Base-by-base conservation (phyloP, 192 early-diverging fungal species). In the Glomus cerebriforme region DNA sequence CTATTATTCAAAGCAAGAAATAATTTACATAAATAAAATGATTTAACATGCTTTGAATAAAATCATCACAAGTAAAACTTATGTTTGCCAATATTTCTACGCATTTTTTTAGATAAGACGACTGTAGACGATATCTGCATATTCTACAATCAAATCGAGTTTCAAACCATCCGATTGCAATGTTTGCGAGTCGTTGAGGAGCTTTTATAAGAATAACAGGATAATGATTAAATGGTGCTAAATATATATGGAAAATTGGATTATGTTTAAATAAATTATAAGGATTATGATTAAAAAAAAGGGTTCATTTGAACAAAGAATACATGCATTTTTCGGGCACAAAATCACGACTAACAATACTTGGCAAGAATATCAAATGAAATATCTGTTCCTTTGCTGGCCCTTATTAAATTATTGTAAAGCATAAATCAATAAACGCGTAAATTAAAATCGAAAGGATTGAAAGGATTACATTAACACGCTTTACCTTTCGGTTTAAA, bases 181-280 rank as follows among this genome's bases (percentile, higher is more conserved):
- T 71, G 9, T 32, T 29, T 26, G 69, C 24, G 7, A 71, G 24
- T 47, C 45, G n/a, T 27, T 37, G 69, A 26, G 69, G 69, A 26
- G 69, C 69, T 27, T 71, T 71, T 35, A 71, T 47, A 45, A 71
- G 17, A 71, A 71, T n/a, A 24, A 71, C 24, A 45, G 69, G 69
- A 47, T 45, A 71, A 47, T 47, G 69, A 37, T 17, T 71, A 35
- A 71, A 71, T 17, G 43, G 24, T 3, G 35, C 69, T 71, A 37
- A 8, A 43, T n/a, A 43, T 34, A 35, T n/a, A 32, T n/a, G n/a
- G n/a, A n/a, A 9, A 24, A 26, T 62, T 19, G 24, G 24, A 26
- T 62, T n/a, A 62, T 27, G 12, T 7, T 62, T 19, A 12, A 8
- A 62, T 24, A 2, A 12, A 1, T 62, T n/a, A 22, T 24, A 62